Base-by-base conservation (phyloP, 495 filamentous ascomycete genomes). In the Aspergillus egyptiacus region DNA sequence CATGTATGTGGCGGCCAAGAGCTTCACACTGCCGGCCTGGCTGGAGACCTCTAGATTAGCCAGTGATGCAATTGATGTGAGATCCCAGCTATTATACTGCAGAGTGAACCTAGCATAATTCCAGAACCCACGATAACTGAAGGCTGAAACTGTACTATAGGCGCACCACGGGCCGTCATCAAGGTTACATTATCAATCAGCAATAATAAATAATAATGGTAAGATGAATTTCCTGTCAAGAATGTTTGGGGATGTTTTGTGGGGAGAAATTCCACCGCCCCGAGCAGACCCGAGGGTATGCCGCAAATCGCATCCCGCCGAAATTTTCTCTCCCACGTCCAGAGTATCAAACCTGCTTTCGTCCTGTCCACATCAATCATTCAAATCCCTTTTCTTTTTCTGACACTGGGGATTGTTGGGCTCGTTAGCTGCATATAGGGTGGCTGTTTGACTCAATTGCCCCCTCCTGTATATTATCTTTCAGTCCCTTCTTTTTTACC, bases 231-330 rank as follows among this genome's bases (percentile, higher is more conserved):
- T n/a, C n/a, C n/a, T n/a, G 4, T 31, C 9, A 11, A 31, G 28
- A 31, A 11, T 31, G 9, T 8, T 36, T 25, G 46, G 35, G 15
- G 46, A 19, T 42, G 28, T 36, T 23, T 33, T 48, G 35, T 43
- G 44, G 36, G 32, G 28, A 13, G 28, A 31, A 31, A 46, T 31
- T 31, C 20, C 11, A 30, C 30, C 30, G 6, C 33, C 56, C 56
- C 70, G 70, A 73, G 61, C 65, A 60, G 61, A 68, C 67, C 70
- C 70, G 70, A 71, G 62, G 64, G 60, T 64, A 62, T 65, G 56
- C 68, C 66, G 68, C 58, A 58, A 63, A 65, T 60, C 66, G 63
- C 66, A 60, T 60, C 57, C 66, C 61, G 64, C n/a, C 62, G 63
- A 69, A 70, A 69, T 69, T 72, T 72, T 72, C 65, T 67, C 64